These are phyloP conservation scores for Chenopodium formosanum DNA, from an alignment of 148 eudicot genomes.

Conservation along the genomic window DNA sequence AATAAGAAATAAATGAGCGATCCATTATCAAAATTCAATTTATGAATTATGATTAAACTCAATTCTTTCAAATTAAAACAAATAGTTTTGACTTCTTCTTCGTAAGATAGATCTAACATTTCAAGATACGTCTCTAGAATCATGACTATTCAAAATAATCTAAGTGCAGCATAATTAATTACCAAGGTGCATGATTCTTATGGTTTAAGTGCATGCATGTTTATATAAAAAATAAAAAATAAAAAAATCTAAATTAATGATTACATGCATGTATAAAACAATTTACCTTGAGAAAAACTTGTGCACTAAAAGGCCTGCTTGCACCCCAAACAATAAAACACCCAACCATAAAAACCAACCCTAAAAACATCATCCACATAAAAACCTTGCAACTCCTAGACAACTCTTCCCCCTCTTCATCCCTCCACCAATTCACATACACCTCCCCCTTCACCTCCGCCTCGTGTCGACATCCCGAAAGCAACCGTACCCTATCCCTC, in stretches of 20 bases:
- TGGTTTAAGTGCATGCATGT: not conserved
- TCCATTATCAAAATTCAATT: too few species aligned
- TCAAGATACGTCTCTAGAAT: too few species aligned
- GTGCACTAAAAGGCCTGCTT: constrained; percentile 49
- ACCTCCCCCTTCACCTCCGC: constrained; percentile 12
- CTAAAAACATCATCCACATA: constrained; percentile 29
- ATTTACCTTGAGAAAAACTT: constrained; percentile 50
- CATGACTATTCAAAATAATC: too few species aligned
- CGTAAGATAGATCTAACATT: too few species aligned
- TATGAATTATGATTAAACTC: too few species aligned
- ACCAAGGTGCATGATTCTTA: too few species aligned
- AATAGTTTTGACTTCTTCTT: too few species aligned
- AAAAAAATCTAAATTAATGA: not conserved
- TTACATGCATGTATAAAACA: not conserved
- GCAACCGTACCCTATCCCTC: constrained; percentile 18
- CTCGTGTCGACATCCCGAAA: constrained; percentile 3
- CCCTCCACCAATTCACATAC: constrained; percentile 40
- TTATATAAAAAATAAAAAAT: not conserved
- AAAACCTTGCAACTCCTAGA: constrained; percentile 27
- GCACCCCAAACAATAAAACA: constrained; percentile 70
- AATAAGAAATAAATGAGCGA: too few species aligned
- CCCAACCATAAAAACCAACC: constrained; percentile 26
- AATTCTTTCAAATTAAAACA: too few species aligned
- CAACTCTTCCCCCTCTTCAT: constrained; percentile 34
- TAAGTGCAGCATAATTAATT: too few species aligned